Evolutionary conservation across 2,329 filamentous ascomycete species (phyloP).

Genomic region (Chrysosphaeria jannelii): DNA sequence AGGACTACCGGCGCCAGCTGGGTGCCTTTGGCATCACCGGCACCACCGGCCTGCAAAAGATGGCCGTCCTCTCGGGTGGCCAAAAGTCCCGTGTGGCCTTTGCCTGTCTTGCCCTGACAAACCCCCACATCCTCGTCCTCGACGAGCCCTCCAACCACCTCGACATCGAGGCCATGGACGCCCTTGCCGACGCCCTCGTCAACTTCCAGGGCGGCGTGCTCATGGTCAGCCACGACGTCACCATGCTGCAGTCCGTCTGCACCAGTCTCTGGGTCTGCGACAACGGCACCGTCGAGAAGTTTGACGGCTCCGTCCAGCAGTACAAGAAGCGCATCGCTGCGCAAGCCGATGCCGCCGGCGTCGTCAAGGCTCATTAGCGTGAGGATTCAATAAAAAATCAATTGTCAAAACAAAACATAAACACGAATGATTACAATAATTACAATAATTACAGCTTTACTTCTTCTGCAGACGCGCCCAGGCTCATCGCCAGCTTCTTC

Average conservation of each 20-base stretch:
- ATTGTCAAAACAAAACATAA: not conserved
- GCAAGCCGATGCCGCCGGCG: conserved; percentile 66
- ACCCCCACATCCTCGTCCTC: conserved; percentile 89
- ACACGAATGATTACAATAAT: too few relatives aligned
- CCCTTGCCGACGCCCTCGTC: conserved; percentile 53
- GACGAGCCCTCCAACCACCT: conserved; percentile 97
- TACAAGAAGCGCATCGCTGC: conserved; percentile 93
- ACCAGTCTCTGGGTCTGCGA: conserved; percentile 92
- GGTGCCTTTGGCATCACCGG: conserved; percentile 77
- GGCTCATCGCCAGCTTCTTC: conserved; percentile 23
- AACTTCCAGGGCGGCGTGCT: conserved; percentile 83
- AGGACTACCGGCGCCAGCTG: conserved; percentile 85
- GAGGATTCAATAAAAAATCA: not conserved
- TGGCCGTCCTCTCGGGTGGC: conserved; percentile 78
- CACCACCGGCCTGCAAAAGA: conserved; percentile 88
- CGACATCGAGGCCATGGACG: conserved; percentile 98
- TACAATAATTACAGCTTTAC: not conserved
- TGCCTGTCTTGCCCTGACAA: conserved; percentile 75
- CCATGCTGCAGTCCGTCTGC: conserved; percentile 91
- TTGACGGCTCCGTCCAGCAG: conserved; percentile 74
- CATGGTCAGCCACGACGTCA: conserved; percentile 98
- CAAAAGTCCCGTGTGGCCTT: conserved; percentile 97
- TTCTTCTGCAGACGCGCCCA: conserved; percentile 4
- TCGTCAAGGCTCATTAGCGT: conserved; percentile 35
- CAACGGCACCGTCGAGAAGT: conserved; percentile 78